phyloP scores from a whole-genome alignment of 2,329 filamentous ascomycete species.

The Cytospora piceae region DNA sequence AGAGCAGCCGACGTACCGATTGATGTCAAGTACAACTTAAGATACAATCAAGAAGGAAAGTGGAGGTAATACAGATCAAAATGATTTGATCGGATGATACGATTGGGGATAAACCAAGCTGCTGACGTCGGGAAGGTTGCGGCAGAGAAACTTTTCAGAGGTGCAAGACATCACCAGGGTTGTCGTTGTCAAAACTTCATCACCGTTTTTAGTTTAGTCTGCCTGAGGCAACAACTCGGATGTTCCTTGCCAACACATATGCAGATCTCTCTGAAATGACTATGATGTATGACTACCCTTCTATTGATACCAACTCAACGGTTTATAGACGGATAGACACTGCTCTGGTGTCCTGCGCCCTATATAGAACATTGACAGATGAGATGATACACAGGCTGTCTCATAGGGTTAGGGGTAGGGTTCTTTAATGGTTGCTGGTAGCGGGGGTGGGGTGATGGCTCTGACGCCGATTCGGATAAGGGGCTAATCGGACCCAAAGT shows the following conservation, averaged over 20 bases:
- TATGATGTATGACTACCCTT: neutral
- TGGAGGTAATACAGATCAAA: neutral
- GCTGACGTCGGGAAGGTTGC: conserved; percentile 10
- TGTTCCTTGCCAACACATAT: neutral
- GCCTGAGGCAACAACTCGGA: neutral
- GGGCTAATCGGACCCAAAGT: neutral
- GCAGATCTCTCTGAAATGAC: neutral
- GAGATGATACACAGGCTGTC: neutral
- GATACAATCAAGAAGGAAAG: conserved; percentile 20
- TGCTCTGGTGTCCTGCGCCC: neutral
- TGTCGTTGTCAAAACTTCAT: conserved; percentile 6
- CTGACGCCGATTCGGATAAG: neutral
- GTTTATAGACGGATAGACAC: neutral
- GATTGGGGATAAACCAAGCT: conserved; percentile 4
- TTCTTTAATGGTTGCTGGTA: neutral
- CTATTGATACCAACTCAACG: neutral
- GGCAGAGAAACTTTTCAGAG: conserved; percentile 29
- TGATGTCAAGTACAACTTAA: conserved; percentile 6
- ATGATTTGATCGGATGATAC: neutral
- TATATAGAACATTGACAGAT: neutral
- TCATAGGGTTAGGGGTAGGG: neutral
- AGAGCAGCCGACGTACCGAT: conserved; percentile 8
- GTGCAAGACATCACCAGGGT: conserved; percentile 27
- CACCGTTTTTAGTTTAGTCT: neutral
- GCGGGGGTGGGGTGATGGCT: neutral